Conservation (phyloP, 1,284 basidiomycete genomes). For the Microbotryum lychnidis-dioicae region DNA sequence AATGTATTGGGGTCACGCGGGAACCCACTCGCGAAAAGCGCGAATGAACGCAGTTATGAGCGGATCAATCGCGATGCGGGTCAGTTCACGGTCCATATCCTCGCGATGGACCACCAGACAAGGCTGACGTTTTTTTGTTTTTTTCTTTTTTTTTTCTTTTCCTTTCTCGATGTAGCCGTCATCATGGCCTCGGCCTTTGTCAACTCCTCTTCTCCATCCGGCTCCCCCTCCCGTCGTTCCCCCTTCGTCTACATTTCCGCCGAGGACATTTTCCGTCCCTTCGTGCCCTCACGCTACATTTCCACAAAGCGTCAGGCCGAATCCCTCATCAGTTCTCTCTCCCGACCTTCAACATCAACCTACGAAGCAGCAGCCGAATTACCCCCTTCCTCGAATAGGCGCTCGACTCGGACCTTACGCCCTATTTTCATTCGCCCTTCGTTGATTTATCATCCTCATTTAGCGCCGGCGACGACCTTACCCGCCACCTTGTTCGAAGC, state of each 20-base stretch:
- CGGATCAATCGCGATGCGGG: slow-evolving; percentile 81
- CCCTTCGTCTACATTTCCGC: slow-evolving; percentile 92
- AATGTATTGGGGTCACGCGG: slow-evolving; percentile 35
- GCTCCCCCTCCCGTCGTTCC: slow-evolving; percentile 52
- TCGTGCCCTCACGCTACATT: slow-evolving; percentile 78
- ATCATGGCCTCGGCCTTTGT: slow-evolving; percentile 11
- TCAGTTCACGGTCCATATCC: slow-evolving; percentile 42
- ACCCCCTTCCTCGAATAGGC: too few species aligned
- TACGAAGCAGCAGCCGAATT: too few species aligned
- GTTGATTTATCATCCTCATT: slow-evolving; percentile 90
- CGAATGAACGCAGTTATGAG: slow-evolving; percentile 56
- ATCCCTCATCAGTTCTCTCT: slow-evolving; percentile 47
- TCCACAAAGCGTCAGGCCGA: slow-evolving; percentile 86
- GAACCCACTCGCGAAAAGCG: slow-evolving; percentile 33
- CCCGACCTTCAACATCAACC: background rate
- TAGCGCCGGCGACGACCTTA: slow-evolving; percentile 76
- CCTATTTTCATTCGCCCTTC: slow-evolving; percentile 60
- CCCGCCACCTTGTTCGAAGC: slow-evolving; percentile 77
- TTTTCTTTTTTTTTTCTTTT: background rate
- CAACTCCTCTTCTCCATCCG: slow-evolving; percentile 4
- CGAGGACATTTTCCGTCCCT: slow-evolving; percentile 80
- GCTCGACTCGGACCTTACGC: slow-evolving; percentile 40
- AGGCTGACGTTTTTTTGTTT: background rate
- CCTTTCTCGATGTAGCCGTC: slow-evolving; percentile 2
- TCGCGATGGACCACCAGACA: too few species aligned